Conservation (phyloP, 805 yeast species). For the Spathaspora hagerdaliae region DNA sequence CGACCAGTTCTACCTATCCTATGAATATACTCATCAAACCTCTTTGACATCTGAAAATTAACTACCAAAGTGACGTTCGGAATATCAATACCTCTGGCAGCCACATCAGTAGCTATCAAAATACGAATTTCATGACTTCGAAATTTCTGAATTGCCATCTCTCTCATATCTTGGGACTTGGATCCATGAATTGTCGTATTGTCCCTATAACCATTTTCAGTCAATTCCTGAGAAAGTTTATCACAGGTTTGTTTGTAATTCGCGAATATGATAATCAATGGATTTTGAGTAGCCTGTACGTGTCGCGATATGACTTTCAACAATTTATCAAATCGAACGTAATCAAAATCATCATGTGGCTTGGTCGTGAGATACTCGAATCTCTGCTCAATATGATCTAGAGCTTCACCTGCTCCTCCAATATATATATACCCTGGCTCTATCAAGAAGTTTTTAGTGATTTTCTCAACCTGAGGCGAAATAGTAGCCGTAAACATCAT, state of each 20-base stretch:
- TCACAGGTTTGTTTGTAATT: constrained; percentile 77
- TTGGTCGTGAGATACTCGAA: constrained; percentile 38
- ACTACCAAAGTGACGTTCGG: constrained; percentile 80
- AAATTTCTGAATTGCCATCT: constrained; percentile 62
- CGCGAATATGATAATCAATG: constrained; percentile 69
- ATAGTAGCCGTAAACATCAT: constrained; percentile 96
- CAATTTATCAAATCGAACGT: constrained; percentile 41
- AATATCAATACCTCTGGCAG: constrained; percentile 95
- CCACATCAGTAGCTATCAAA: constrained; percentile 89
- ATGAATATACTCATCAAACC: constrained; percentile 82
- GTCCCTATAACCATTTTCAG: constrained; percentile 40
- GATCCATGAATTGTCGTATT: constrained; percentile 77
- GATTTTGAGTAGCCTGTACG: constrained; percentile 22
- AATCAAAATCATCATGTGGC: constrained; percentile 20
- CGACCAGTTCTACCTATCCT: constrained; percentile 96
- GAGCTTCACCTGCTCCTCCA: constrained; percentile 64
- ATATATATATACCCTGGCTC: constrained; percentile 63
- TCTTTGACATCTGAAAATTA: constrained; percentile 78
- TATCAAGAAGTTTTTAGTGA: constrained; percentile 59
- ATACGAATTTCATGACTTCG: constrained; percentile 53
- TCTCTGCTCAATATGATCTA: constrained; percentile 65
- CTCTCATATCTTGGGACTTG: constrained; percentile 81
- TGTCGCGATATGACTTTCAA: constrained; percentile 37
- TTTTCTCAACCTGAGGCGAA: constrained; percentile 65
- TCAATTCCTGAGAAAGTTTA: constrained; percentile 48